Evolutionary conservation across 768 basidiomycete species (phyloP).

Genomic region (Russula brevipes): DNA sequence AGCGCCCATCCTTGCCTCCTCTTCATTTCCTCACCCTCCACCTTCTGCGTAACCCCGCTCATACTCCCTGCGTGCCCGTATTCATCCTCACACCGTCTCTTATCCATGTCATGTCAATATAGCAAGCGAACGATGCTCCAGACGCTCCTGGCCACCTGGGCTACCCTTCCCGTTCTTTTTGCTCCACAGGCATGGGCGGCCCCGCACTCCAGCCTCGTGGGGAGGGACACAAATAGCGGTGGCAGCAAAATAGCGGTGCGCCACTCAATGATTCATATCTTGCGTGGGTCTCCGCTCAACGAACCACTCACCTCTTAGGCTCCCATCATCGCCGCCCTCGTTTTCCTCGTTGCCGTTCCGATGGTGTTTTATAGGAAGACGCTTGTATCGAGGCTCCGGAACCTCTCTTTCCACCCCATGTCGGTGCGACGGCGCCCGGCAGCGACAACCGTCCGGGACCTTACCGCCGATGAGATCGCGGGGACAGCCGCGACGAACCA

Average conservation of each 20-base stretch:
- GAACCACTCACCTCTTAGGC: constrained; percentile 8
- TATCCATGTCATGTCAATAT: constrained; percentile 20
- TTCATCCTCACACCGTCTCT: background rate
- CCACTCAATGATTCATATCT: background rate
- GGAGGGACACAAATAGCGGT: background rate
- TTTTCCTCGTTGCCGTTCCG: constrained; percentile 6
- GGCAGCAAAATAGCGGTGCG: constrained; percentile 10
- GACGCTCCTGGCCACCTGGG: background rate
- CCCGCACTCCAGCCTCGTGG: constrained; percentile 5
- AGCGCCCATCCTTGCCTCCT: constrained; percentile 4
- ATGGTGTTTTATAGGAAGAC: constrained; percentile 5
- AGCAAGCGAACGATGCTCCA: background rate
- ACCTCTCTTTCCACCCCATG: background rate
- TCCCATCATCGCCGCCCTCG: constrained; percentile 14
- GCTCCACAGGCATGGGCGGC: constrained; percentile 6
- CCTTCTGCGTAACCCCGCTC: background rate
- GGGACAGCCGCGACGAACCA: constrained; percentile 12
- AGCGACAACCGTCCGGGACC: constrained; percentile 12
- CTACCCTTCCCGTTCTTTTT: background rate
- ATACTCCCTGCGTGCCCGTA: background rate
- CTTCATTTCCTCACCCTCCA: background rate
- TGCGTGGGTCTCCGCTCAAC: background rate
- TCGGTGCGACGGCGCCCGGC: background rate
- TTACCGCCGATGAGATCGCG: constrained; percentile 23
- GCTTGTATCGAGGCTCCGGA: background rate